Evolutionary conservation across 306 rosid species (phyloP), one percentile per base, ranked within the genome.

Genomic region (Sechiopsis laciniata): DNA sequence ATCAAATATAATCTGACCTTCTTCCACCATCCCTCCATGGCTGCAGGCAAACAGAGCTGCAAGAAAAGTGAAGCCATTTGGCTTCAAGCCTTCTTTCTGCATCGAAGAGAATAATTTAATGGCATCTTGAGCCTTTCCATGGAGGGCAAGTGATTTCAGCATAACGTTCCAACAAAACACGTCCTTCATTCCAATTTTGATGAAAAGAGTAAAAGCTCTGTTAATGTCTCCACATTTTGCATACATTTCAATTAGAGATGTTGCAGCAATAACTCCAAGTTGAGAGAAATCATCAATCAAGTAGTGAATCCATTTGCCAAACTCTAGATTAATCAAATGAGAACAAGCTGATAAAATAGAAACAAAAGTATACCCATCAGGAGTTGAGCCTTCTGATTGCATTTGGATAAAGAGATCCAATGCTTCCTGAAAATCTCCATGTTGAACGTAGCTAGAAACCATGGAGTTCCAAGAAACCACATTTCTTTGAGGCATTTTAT

Each of bases 381-480:
- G 80, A 55, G 48, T 24, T 48, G 71, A 29, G 13, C 69, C 55
- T n/a, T 76, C 54, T 26, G 60, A 53, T 63, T 42, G 74, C 83
- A 80, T 76, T 56, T 72, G 72, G 14, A 48, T 60, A 76, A 72
- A 76, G 40, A 66, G 76, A 51, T 76, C 32, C 65, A 73, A 29
- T 66, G 84, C 71, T 62, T 76, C 54, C 74, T 77, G 72, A 35
- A 55, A 74, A 40, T 24, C 37, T 54, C 75, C 61, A 51, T 53
- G 50, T 20, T 71, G 77, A 75, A 70, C 59, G 57, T 76, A 80
- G 71, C 77, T 46, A 4, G 77, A 71, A 21, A 80, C 66, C 83
- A 80, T 76, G 8, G 74, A 76, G 48, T 80, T 80, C 83, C 80
- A 76, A 16, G 80, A 72, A 29, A 80, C 80, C 14, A 76, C 66